Percentiles rank a stretch among this genome's conserved stretches.
Conservation (phyloP, 805 yeast species). For the Kluyveromyces nonfermentans region DNA sequence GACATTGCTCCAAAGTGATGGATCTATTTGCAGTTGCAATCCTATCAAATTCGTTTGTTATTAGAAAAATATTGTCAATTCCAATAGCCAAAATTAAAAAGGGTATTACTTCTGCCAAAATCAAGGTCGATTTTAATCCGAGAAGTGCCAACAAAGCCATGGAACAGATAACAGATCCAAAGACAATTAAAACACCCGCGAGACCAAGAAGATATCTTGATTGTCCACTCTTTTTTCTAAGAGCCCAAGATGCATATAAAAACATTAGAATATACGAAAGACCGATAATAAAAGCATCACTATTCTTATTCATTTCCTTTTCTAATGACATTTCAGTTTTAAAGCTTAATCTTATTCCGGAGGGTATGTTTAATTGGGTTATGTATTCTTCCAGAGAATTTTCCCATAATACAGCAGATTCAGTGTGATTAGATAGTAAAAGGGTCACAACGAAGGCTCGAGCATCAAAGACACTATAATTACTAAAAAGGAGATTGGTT, state of each 20-base stretch:
- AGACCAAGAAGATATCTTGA: slow-evolving; percentile 73
- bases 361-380: slow-evolving; percentile 40
- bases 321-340: slow-evolving; percentile 78
- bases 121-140: slow-evolving; percentile 81
- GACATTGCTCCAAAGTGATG: slow-evolving; percentile 45
- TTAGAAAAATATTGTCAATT: slow-evolving; percentile 85
- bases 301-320: slow-evolving; percentile 72
- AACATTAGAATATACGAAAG: slow-evolving; percentile 82
- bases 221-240: slow-evolving; percentile 28
- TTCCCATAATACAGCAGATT: slow-evolving; percentile 54
- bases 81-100: slow-evolving; percentile 89
- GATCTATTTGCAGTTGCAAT: slow-evolving; percentile 40
- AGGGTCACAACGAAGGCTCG: slow-evolving; percentile 71
- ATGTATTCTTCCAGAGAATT: slow-evolving; percentile 49
- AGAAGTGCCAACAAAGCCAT: slow-evolving; percentile 69
- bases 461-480: slow-evolving; percentile 45
- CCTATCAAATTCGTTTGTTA: slow-evolving; percentile 66
- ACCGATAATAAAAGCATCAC: slow-evolving; percentile 61
- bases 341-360: slow-evolving; percentile 59
- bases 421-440: slow-evolving; percentile 48
- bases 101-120: slow-evolving; percentile 95
- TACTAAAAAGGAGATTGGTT: slow-evolving; percentile 61
- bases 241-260: slow-evolving; percentile 72
- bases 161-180: slow-evolving; percentile 71
- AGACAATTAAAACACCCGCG: slow-evolving; percentile 74